phyloP scores from a whole-genome alignment of 169 alveolate genomes.

The Plasmodium ovale region DNA sequence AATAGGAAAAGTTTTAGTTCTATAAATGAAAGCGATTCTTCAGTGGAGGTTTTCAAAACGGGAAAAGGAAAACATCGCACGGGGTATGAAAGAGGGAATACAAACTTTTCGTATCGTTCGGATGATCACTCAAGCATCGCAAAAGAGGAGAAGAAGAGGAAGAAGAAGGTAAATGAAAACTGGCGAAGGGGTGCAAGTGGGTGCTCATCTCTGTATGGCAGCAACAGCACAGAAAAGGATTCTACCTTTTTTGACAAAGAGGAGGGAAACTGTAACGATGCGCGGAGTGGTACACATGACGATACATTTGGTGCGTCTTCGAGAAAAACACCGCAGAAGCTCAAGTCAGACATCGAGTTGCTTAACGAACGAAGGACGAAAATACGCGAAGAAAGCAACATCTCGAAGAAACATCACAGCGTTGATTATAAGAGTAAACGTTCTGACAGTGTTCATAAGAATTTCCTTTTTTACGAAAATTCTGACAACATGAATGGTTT shows the following conservation, averaged over 20 bases:
- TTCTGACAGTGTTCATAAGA: conserved; percentile 5
- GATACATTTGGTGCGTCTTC: background rate
- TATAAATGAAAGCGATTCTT: background rate
- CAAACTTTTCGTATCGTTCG: no score
- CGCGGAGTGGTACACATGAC: background rate
- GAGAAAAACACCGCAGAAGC: conserved; percentile 6
- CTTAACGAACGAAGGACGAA: conserved; percentile 11
- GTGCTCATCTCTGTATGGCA: no score
- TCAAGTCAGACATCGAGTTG: conserved; percentile 18
- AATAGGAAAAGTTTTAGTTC: background rate
- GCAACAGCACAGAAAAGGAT: no score
- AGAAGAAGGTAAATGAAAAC: no score
- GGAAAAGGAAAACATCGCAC: background rate
- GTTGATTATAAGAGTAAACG: conserved; percentile 16
- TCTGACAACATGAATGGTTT: background rate
- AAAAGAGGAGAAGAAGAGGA: no score
- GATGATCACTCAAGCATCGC: no score
- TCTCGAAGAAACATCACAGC: conserved; percentile 40
- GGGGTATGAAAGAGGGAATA: no score
- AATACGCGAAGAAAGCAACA: background rate
- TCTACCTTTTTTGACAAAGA: no score
- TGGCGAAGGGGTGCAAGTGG: no score
- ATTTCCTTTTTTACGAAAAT: background rate
- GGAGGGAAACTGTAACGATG: background rate
- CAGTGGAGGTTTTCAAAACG: no score